Evolutionary conservation across 805 yeast genomes (phyloP).

Genomic region (Saccharomycopsis sp.): DNA sequence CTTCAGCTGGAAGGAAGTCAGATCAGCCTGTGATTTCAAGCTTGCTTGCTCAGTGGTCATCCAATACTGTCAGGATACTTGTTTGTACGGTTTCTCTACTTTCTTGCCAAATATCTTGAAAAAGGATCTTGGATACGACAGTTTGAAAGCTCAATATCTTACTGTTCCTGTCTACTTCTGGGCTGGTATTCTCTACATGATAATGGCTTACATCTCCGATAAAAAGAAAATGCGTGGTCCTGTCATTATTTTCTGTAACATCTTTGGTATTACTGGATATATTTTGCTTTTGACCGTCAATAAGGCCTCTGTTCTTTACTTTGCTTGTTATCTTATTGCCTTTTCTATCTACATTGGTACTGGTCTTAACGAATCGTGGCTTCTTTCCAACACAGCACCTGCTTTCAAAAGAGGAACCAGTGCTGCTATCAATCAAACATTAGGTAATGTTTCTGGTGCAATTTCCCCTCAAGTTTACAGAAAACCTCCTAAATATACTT

Average conservation of each 20-base stretch:
- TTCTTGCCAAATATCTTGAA: conserved; percentile 37
- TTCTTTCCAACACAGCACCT: conserved; percentile 37
- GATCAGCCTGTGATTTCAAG: conserved; percentile 34
- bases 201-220: conserved; percentile 28
- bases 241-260: conserved; percentile 26
- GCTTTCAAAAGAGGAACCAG: conserved; percentile 38
- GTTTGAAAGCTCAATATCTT: conserved; percentile 33
- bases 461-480: conserved; percentile 39
- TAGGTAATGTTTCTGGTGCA: conserved; percentile 42
- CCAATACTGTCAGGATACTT: conserved; percentile 39
- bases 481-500: conserved; percentile 30
- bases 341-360: conserved; percentile 33
- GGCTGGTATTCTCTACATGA: conserved; percentile 28
- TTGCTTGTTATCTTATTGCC: conserved; percentile 33
- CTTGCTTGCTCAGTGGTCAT: conserved; percentile 31
- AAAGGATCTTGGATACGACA: conserved; percentile 25
- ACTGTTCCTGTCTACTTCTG: conserved; percentile 35
- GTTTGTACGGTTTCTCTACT: conserved; percentile 37
- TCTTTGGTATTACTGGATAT: conserved; percentile 31
- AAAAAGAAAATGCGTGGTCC: conserved; percentile 31
- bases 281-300: conserved; percentile 28
- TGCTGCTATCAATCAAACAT: conserved; percentile 36
- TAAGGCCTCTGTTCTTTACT: conserved; percentile 31
- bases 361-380: conserved; percentile 38
- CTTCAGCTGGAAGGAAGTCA: conserved; percentile 30